A percentile compares a stretch with the other conserved stretches of the same genome.
Conservation (phyloP, 805 yeast species). For the Nakazawaea molendinolei region DNA sequence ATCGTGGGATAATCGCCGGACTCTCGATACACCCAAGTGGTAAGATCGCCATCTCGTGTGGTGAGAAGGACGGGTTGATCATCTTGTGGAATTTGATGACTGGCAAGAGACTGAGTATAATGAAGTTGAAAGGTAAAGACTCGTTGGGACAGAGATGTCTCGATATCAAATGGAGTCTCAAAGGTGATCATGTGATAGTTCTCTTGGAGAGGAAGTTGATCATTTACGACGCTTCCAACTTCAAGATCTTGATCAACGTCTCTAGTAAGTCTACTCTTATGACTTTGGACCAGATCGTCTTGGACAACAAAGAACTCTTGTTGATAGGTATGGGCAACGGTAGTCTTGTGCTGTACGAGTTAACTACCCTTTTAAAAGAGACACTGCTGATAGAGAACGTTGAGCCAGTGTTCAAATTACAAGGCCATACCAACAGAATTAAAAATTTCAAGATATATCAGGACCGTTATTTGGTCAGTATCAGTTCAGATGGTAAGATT, state of each 20-base stretch:
- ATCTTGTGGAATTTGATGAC: conserved; percentile 97
- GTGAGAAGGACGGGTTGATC: conserved; percentile 76
- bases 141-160: conserved; percentile 61
- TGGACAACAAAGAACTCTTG: conserved; percentile 48
- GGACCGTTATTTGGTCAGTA: conserved; percentile 59
- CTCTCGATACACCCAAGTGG: conserved; percentile 87
- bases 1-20: conserved; percentile 76
- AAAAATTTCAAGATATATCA: conserved; percentile 61
- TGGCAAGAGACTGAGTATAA: conserved; percentile 81
- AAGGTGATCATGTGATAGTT: conserved; percentile 70
- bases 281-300: conserved; percentile 48
- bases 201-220: conserved; percentile 63
- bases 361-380: conserved; percentile 23
- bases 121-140: conserved; percentile 66
- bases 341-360: conserved; percentile 47
- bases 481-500: conserved; percentile 89
- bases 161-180: conserved; percentile 57
- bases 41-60: conserved; percentile 82
- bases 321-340: conserved; percentile 73
- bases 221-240: conserved; percentile 57
- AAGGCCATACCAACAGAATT: conserved; percentile 82
- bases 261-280: conserved; percentile 54
- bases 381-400: conserved; percentile 21
- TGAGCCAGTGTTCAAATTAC: conserved; percentile 50
- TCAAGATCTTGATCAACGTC: conserved; percentile 49